A percentile compares a stretch with the other conserved stretches of the same genome.
Evolutionary conservation across 177 flowering plant species (phyloP).

Genomic region (Tripterygium wilfordii): DNA sequence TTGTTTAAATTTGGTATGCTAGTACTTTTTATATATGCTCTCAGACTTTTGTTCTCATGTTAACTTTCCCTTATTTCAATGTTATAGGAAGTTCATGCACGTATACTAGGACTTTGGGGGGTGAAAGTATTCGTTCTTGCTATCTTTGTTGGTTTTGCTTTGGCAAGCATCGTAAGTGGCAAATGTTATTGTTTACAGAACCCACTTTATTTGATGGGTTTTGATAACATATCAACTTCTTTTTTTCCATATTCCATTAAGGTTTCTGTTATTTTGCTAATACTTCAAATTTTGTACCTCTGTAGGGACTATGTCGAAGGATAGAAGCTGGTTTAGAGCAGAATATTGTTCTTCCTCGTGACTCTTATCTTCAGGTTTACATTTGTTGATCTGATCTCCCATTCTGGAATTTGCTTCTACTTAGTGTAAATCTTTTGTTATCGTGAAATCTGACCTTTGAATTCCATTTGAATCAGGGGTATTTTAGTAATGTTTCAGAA

Average conservation of each 20-base stretch:
- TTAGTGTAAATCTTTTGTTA: not conserved
- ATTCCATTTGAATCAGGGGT: slow-evolving; percentile 61
- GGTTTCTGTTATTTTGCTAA: not conserved
- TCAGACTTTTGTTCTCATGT: too few relatives aligned
- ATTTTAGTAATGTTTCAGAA: slow-evolving; percentile 60
- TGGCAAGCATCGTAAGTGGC: slow-evolving; percentile 78
- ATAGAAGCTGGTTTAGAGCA: slow-evolving; percentile 80
- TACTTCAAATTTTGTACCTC: slow-evolving; percentile 8
- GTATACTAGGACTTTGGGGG: slow-evolving; percentile 60
- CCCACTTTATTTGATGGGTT: too few relatives aligned
- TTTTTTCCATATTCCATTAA: not conserved
- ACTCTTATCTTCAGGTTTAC: slow-evolving; percentile 82
- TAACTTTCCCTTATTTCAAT: not conserved
- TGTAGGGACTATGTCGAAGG: slow-evolving; percentile 63
- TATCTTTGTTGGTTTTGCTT: slow-evolving; percentile 50
- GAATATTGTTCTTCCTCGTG: slow-evolving; percentile 80
- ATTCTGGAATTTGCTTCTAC: not conserved
- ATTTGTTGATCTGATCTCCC: not conserved
- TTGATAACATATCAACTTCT: not conserved
- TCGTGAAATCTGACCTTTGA: too few relatives aligned
- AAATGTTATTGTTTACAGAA: not conserved
- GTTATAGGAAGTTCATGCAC: slow-evolving; percentile 76
- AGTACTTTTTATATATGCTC: too few relatives aligned
- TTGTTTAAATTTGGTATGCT: too few relatives aligned
- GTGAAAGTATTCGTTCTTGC: slow-evolving; percentile 60